These are phyloP conservation scores for Malassezia psittaci DNA, from an alignment of 1,284 basidiomycete genomes.

Conservation along the genomic window DNA sequence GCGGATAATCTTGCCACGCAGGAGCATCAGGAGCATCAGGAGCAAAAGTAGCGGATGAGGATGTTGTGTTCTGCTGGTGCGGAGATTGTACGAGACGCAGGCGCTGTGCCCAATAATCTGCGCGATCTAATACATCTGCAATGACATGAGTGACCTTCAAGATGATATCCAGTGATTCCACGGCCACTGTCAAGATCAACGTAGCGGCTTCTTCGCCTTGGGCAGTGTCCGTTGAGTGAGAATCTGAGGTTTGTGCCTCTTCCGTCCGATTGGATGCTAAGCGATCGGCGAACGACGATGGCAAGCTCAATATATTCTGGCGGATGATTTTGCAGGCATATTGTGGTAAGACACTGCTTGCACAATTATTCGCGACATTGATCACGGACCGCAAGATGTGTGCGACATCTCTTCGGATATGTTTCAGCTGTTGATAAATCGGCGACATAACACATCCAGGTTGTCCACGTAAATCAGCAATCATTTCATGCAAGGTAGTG, in stretches of 20 bases:
- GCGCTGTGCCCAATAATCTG: slow-evolving; percentile 63
- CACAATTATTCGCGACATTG: slow-evolving; percentile 73
- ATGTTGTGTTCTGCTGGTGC: too few relatives aligned
- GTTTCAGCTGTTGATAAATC: slow-evolving; percentile 51
- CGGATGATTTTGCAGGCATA: slow-evolving; percentile 67
- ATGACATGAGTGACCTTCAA: slow-evolving; percentile 73
- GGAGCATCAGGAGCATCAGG: background rate
- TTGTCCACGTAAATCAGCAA: slow-evolving; percentile 39
- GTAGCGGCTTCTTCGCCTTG: slow-evolving; percentile 3
- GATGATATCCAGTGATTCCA: slow-evolving; percentile 84
- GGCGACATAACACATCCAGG: slow-evolving; percentile 28
- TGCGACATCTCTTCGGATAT: slow-evolving; percentile 70
- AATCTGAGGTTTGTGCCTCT: too few relatives aligned
- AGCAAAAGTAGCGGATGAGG: too few relatives aligned
- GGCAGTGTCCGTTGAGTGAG: background rate
- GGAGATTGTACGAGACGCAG: slow-evolving; percentile 20
- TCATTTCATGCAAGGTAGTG: slow-evolving; percentile 57
- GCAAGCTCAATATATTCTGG: slow-evolving; percentile 68
- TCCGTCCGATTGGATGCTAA: background rate
- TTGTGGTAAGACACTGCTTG: slow-evolving; percentile 71
- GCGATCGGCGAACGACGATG: slow-evolving; percentile 58
- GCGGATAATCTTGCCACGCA: background rate
- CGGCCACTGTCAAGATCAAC: slow-evolving; percentile 66
- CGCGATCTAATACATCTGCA: slow-evolving; percentile 73
- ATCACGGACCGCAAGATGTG: slow-evolving; percentile 78